These are phyloP conservation scores for Ambispora gerdemannii DNA, from an alignment of 192 early-diverging fungal species.

Conservation along the genomic window DNA sequence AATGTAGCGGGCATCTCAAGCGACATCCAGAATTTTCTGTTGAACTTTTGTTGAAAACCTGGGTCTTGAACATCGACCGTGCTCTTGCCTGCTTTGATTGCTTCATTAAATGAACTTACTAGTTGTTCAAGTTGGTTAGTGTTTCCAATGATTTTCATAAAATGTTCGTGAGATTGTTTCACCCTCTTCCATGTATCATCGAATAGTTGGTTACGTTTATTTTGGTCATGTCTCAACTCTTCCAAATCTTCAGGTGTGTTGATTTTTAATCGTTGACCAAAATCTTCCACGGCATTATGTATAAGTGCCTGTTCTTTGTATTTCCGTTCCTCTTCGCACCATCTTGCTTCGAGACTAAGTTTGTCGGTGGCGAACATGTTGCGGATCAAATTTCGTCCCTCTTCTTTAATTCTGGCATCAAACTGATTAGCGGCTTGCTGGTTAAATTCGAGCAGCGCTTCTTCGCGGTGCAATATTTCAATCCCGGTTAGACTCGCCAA, in stretches of 20 bases:
- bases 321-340: background rate
- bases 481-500: background rate
- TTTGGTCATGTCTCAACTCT: background rate
- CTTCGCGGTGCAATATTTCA: background rate
- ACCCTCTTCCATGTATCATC: background rate
- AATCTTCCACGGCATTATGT: background rate
- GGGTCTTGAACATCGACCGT: background rate
- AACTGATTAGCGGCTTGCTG: background rate
- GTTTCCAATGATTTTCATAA: background rate
- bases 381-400: background rate
- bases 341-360: background rate
- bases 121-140: background rate
- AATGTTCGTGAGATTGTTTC: background rate
- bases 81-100: background rate
- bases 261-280: background rate
- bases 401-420: background rate
- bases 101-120: background rate
- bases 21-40: background rate
- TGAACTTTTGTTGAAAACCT: background rate
- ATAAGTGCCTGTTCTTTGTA: background rate
- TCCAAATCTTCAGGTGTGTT: background rate
- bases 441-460: background rate
- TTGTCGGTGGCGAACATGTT: background rate
- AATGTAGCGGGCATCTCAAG: background rate
- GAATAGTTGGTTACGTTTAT: background rate